These are phyloP conservation scores for Przewalskia tangutica DNA, from an alignment of 257 asterid species.

Conservation along the genomic window DNA sequence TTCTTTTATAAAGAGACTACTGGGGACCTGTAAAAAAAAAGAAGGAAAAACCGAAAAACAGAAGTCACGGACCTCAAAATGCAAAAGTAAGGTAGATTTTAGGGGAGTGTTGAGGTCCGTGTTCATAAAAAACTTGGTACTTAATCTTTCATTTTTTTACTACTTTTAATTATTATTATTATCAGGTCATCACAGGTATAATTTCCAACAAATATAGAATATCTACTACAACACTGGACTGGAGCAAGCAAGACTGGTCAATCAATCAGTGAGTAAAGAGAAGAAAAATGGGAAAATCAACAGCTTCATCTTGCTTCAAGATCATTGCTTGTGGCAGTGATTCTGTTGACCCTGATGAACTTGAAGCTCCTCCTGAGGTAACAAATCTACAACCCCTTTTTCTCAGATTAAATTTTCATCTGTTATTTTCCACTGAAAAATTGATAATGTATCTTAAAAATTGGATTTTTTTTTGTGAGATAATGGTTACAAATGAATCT, in stretches of 20 bases:
- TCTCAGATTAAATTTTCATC: neutral
- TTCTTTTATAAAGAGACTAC: neutral
- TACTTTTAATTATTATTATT: slow-evolving; percentile 3
- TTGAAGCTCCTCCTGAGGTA: slow-evolving; percentile 46
- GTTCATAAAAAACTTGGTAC: slow-evolving; percentile 2
- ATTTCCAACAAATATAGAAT: slow-evolving; percentile 26
- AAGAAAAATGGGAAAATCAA: slow-evolving; percentile 54
- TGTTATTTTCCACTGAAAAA: neutral
- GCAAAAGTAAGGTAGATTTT: slow-evolving; percentile 30
- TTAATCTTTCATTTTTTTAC: neutral
- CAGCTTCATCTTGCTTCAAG: slow-evolving; percentile 65
- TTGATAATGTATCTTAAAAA: neutral
- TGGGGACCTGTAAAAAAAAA: neutral
- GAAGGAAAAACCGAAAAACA: neutral
- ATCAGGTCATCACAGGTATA: slow-evolving; percentile 17
- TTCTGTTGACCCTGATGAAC: slow-evolving; percentile 53
- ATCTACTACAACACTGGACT: neutral
- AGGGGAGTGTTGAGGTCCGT: slow-evolving; percentile 48
- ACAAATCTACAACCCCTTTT: neutral
- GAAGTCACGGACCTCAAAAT: slow-evolving; percentile 39
- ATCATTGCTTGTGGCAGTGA: slow-evolving; percentile 64
- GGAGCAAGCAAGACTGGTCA: slow-evolving; percentile 7
- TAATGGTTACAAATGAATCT: neutral
- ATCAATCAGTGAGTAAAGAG: neutral
- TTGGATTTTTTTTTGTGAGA: neutral